These are phyloP conservation scores for Fusarium scirpi DNA, from an alignment of 2,329 filamentous ascomycete genomes.

Conservation along the genomic window DNA sequence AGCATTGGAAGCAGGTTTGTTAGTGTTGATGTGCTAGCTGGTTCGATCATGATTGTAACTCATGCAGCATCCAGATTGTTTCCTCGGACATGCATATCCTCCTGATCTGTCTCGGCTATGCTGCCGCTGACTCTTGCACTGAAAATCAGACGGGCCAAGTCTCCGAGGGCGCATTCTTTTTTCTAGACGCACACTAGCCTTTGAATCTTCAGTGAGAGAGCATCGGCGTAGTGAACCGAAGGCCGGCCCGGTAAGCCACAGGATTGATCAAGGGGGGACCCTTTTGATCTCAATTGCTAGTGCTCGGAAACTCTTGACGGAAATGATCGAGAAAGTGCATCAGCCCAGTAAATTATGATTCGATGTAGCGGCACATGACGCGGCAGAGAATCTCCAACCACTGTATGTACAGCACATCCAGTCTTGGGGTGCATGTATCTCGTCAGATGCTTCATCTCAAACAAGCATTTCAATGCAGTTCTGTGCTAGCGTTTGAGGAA, in stretches of 20 bases:
- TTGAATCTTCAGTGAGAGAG: slow-evolving; percentile 15
- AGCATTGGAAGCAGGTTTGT: neutral
- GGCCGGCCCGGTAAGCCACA: slow-evolving; percentile 34
- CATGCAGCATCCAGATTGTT: slow-evolving; percentile 15
- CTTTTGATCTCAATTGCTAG: slow-evolving; percentile 24
- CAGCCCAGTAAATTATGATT: slow-evolving; percentile 33
- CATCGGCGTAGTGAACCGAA: slow-evolving; percentile 27
- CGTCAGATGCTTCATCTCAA: slow-evolving; percentile 8
- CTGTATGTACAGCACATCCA: neutral
- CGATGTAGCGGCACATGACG: slow-evolving; percentile 34
- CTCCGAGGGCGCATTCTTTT: slow-evolving; percentile 22
- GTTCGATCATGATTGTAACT: slow-evolving; percentile 9
- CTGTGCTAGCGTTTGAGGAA: neutral
- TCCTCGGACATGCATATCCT: slow-evolving; percentile 13
- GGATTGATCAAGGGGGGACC: slow-evolving; percentile 13
- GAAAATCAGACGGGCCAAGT: slow-evolving; percentile 28
- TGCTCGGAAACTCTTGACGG: slow-evolving; percentile 15
- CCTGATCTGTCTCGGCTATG: slow-evolving; percentile 35
- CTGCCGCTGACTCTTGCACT: slow-evolving; percentile 27
- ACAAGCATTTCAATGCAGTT: slow-evolving; percentile 1
- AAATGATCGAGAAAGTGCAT: slow-evolving; percentile 30
- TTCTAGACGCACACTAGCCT: slow-evolving; percentile 31
- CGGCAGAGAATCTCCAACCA: slow-evolving; percentile 14
- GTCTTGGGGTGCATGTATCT: slow-evolving; percentile 5
- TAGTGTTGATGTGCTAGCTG: slow-evolving; percentile 6